phyloP scores from a whole-genome alignment of 805 yeast genomes.

The Candida caryicola region DNA sequence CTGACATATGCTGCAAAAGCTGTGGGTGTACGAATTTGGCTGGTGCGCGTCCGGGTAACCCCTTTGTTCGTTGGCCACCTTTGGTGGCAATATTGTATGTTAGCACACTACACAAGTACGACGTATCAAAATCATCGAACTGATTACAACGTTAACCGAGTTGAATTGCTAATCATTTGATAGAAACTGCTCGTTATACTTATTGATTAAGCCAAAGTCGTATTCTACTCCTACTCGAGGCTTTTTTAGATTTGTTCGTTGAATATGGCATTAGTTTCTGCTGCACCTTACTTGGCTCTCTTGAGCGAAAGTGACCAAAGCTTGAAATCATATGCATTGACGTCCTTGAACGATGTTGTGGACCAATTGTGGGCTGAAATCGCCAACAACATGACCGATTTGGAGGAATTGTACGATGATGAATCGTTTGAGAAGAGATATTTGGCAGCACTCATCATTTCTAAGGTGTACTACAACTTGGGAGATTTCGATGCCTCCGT shows the following conservation, averaged over 20 bases:
- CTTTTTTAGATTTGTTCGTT: neutral
- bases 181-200: no score
- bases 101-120: no score
- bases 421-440: constrained; percentile 67
- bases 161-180: no score
- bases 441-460: constrained; percentile 87
- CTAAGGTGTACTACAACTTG: constrained; percentile 85
- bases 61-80: neutral
- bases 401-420: constrained; percentile 91
- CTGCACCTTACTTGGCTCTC: constrained; percentile 89
- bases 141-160: no score
- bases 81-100: neutral
- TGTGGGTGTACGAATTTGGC: no score
- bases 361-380: constrained; percentile 97
- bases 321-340: constrained; percentile 80
- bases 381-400: constrained; percentile 81
- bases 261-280: constrained; percentile 66
- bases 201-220: no score
- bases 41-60: neutral
- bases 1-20: no score
- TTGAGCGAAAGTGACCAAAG: constrained; percentile 76
- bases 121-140: no score
- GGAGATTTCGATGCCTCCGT: constrained; percentile 94
- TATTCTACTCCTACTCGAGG: no score
- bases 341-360: constrained; percentile 74